Percentiles rank a stretch among this genome's conserved stretches.
Evolutionary conservation across 176 grass and related monocot species (phyloP).

Genomic region (Oryza coarctata): DNA sequence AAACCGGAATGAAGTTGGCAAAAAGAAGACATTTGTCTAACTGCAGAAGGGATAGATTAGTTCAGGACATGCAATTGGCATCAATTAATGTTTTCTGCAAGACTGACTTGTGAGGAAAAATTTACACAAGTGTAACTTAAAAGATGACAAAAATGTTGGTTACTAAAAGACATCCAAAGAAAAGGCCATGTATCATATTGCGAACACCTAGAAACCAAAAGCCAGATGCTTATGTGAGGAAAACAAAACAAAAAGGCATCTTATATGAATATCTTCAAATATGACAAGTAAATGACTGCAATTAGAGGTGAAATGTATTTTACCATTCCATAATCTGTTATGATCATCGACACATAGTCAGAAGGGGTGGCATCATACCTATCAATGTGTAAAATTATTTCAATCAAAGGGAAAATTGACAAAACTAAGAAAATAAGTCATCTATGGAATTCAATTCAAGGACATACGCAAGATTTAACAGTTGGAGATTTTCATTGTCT

Average conservation of each 20-base stretch:
- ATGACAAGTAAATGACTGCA: neutral
- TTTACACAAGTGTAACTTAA: neutral
- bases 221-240: neutral
- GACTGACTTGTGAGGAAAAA: neutral
- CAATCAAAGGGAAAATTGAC: neutral
- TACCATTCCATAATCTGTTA: constrained; percentile 99
- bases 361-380: constrained; percentile 94
- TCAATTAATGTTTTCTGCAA: neutral
- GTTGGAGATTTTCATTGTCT: constrained; percentile 84
- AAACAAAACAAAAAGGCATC: neutral
- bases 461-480: constrained; percentile 86
- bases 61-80: neutral
- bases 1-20: neutral
- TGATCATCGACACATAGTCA: constrained; percentile 92
- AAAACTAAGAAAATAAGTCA: constrained; percentile 2
- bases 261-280: neutral
- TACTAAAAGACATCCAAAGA: neutral
- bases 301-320: constrained; percentile 32
- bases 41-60: neutral
- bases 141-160: neutral
- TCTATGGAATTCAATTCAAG: constrained; percentile 21
- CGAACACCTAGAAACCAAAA: neutral
- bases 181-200: neutral
- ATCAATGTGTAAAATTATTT: constrained; percentile 47
- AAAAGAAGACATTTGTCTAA: neutral